Evolutionary conservation across 352 stramenopile species (phyloP), one percentile per base, ranked within the genome.

Genomic region (Phytophthora tubulina): DNA sequence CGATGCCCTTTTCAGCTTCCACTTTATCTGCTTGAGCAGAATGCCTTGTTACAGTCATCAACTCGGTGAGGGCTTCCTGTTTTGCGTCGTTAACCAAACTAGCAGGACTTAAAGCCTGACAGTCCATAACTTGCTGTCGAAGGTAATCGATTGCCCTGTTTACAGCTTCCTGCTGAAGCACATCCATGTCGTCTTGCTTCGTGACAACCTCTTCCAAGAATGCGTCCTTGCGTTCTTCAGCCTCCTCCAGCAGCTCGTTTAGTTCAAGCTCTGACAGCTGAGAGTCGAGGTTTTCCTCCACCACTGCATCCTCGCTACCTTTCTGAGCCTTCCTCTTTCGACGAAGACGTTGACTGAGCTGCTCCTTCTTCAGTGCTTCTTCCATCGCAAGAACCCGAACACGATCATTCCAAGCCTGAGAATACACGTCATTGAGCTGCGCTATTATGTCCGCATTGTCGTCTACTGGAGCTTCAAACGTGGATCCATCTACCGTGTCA

Each of bases 121-220:
- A 68, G 21, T 64, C 49, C 7, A 17, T 31, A 39, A 78, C 17
- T 31, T 65, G 39, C 33, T 78, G 39, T 54, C 36, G 63, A 45
- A 78, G 60, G 10, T 17, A 14, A 9, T 55, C 41, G 4, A 78
- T 32, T 0, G 73, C 73, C 4, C 9, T 33, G 15, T 58, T 42
- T 2, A 76, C 52, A 0, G 69, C 66, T 51, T 77, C 51, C 44
- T 82, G 54, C 13, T 63, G 57, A 8, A 46, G 45, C 41, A 55
- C 44, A 10, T 85, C 78, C 63, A 84, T 82, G 27, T 76, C 61
- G n/a, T 81, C 78, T 45, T 86, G 74, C 7, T 77, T 70, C 35
- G 66, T 79, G 2, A 84, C 73, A 21, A 88, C 30, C 1, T 72
- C 53, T 59, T 84, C 75, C n/a, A 83, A 55, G 6, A 75, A 15